phyloP scores from a whole-genome alignment of 306 rosid genomes.

The Cicer arietinum region DNA sequence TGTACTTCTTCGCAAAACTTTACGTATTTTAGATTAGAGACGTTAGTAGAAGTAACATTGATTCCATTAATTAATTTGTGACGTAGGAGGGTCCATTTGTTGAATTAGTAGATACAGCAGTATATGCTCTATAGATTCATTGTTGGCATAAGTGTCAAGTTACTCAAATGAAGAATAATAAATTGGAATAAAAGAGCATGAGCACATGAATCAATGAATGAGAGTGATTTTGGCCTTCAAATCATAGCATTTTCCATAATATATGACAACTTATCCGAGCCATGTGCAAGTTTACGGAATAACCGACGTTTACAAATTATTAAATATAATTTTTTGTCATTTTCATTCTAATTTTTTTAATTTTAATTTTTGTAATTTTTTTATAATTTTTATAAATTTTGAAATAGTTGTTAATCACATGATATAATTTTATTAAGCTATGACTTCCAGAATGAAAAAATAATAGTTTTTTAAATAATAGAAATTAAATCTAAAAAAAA shows the following conservation, averaged over 20 bases:
- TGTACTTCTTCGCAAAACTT: neutral
- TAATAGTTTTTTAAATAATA: too few relatives aligned
- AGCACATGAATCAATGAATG: constrained; percentile 5
- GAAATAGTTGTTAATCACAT: too few relatives aligned
- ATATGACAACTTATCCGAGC: constrained; percentile 5
- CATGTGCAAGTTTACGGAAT: neutral
- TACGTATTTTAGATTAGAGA: neutral
- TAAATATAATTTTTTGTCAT: too few relatives aligned
- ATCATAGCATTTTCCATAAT: constrained; percentile 14
- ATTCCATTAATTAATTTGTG: neutral
- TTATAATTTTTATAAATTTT: too few relatives aligned
- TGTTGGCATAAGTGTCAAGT: constrained; percentile 31
- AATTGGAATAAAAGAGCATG: neutral
- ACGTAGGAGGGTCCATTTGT: constrained; percentile 33
- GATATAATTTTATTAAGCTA: too few relatives aligned
- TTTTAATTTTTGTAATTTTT: too few relatives aligned
- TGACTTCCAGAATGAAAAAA: too few relatives aligned
- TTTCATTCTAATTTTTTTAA: too few relatives aligned
- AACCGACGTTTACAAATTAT: too few relatives aligned
- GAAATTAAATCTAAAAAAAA: too few relatives aligned
- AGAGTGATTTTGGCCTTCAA: constrained; percentile 6
- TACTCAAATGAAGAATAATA: neutral
- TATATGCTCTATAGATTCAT: constrained; percentile 23
- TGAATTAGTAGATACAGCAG: neutral
- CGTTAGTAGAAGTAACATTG: constrained; percentile 12